phyloP scores from a whole-genome alignment of 345 rosid genomes.

The Salix caprea region DNA sequence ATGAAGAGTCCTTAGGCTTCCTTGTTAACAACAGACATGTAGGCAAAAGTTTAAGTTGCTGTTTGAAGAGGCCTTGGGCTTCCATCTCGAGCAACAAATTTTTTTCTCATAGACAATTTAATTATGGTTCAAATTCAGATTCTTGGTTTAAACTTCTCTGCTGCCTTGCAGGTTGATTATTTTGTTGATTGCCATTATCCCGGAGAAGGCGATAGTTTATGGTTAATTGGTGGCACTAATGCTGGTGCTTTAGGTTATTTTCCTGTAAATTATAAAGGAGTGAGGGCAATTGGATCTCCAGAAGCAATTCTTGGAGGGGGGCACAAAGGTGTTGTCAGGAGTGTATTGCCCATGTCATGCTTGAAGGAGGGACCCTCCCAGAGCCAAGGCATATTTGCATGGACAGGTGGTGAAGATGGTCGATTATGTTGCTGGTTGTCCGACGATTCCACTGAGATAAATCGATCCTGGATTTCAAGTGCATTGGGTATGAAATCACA shows the following conservation, averaged over 20 bases:
- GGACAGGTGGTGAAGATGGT: slow-evolving; percentile 97
- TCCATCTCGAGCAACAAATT: not conserved
- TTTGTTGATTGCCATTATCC: slow-evolving; percentile 78
- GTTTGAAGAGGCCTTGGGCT: not conserved
- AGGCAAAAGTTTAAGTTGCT: not conserved
- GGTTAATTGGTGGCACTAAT: slow-evolving; percentile 87
- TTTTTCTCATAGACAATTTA: not conserved
- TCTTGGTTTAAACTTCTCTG: not conserved
- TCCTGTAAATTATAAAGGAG: slow-evolving; percentile 49
- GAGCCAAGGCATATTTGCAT: slow-evolving; percentile 63
- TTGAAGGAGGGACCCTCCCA: slow-evolving; percentile 31
- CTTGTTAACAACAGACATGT: not conserved
- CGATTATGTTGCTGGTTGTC: slow-evolving; percentile 85
- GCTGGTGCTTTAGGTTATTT: slow-evolving; percentile 78
- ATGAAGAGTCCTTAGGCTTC: not conserved
- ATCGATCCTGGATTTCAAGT: slow-evolving; percentile 70
- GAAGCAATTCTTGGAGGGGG: slow-evolving; percentile 86
- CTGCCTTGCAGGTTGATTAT: slow-evolving; percentile 73
- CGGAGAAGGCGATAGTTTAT: slow-evolving; percentile 55
- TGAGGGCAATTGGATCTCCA: slow-evolving; percentile 48
- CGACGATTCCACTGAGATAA: slow-evolving; percentile 40
- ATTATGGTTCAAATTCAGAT: not conserved
- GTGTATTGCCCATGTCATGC: slow-evolving; percentile 60
- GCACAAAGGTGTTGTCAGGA: slow-evolving; percentile 62
- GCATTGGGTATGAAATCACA: slow-evolving; percentile 45